Conservation (phyloP, 768 basidiomycete species). For the Tephrocybe sp. region DNA sequence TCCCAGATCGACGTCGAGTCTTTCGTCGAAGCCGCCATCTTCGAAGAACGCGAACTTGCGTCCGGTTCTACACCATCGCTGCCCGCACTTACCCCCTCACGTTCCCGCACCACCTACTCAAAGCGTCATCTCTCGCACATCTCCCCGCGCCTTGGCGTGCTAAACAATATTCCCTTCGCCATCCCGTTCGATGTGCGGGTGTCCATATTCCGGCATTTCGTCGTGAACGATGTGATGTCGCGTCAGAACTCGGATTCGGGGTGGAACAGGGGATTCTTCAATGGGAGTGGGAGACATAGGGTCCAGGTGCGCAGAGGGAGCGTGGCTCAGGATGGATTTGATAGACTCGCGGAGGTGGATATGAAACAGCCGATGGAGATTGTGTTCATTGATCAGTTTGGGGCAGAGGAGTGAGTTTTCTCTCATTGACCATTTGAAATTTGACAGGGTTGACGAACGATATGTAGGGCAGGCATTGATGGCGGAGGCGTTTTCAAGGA, state of each 20-base stretch:
- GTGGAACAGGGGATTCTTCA: neutral
- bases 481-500: constrained; percentile 99
- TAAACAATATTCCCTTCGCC: constrained; percentile 95
- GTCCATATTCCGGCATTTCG: constrained; percentile 83
- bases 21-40: constrained; percentile 88
- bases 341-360: constrained; percentile 72
- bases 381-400: constrained; percentile 90
- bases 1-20: constrained; percentile 45
- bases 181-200: constrained; percentile 94
- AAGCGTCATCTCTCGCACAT: constrained; percentile 75
- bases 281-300: constrained; percentile 23
- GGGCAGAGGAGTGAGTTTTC: constrained; percentile 71
- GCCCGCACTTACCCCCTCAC: neutral
- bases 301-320: constrained; percentile 68
- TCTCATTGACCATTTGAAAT: neutral
- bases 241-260: no score
- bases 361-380: constrained; percentile 86
- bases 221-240: constrained; percentile 56
- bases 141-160: constrained; percentile 83
- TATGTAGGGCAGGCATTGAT: constrained; percentile 80
- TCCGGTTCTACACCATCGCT: constrained; percentile 15
- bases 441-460: no score
- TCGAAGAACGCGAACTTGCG: constrained; percentile 63
- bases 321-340: constrained; percentile 91
- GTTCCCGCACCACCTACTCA: constrained; percentile 21